Conservation (phyloP, 2,329 filamentous ascomycete genomes). For the Pseudopithomyces maydicus region DNA sequence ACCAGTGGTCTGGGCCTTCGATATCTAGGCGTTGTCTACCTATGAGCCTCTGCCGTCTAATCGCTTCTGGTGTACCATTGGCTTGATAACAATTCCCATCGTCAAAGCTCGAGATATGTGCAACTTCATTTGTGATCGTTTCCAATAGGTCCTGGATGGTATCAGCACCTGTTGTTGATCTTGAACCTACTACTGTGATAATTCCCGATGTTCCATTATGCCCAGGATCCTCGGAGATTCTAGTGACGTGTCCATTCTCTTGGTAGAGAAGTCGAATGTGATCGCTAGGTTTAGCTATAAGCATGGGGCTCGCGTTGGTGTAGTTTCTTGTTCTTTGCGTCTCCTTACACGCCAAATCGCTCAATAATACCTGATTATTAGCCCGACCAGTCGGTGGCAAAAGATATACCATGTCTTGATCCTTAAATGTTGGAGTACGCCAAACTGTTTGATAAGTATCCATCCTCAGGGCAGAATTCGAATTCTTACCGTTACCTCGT, state of each 20-base stretch:
- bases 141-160: conserved; percentile 5
- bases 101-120: conserved; percentile 7
- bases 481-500: conserved; percentile 4
- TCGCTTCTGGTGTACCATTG: conserved; percentile 7
- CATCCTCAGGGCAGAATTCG: neutral
- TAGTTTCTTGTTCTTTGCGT: conserved; percentile 11
- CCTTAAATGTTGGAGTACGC: conserved; percentile 2
- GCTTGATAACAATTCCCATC: conserved; percentile 11
- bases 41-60: neutral
- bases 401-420: conserved; percentile 9
- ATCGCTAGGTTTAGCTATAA: conserved; percentile 9
- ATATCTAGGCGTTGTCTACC: conserved; percentile 2
- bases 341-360: conserved; percentile 9
- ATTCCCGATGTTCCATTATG: conserved; percentile 5
- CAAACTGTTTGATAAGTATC: neutral
- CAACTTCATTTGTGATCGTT: neutral
- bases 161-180: conserved; percentile 4
- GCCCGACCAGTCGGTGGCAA: conserved; percentile 4
- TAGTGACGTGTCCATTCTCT: conserved; percentile 17
- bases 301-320: conserved; percentile 8
- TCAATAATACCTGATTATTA: neutral
- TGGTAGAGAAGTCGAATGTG: conserved; percentile 9
- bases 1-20: conserved; percentile 10
- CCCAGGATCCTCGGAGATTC: conserved; percentile 2
- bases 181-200: conserved; percentile 9